These are phyloP conservation scores for Dendrobium huoshanense DNA, from an alignment of 106 monocot species.

Conservation along the genomic window DNA sequence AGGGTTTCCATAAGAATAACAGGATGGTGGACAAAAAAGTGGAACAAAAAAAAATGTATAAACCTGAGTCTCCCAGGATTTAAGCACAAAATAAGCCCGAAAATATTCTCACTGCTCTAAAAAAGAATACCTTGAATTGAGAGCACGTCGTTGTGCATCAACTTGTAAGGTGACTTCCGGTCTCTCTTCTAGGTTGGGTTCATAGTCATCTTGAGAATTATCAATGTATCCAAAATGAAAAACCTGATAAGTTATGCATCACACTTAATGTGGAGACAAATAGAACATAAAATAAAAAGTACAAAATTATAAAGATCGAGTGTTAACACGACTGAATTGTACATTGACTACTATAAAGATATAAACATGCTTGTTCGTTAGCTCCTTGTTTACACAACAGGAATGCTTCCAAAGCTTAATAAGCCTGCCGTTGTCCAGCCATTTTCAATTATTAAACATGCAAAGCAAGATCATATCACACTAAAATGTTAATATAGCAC, in stretches of 20 bases:
- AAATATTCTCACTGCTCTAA: background rate
- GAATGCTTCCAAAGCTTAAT: background rate
- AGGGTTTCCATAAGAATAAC: background rate
- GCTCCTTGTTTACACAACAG: background rate
- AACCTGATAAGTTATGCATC: slow-evolving; percentile 31
- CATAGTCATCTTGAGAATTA: slow-evolving; percentile 23
- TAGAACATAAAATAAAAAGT: background rate
- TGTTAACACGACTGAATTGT: background rate
- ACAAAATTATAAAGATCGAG: background rate
- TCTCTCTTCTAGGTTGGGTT: slow-evolving; percentile 29
- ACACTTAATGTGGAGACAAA: background rate
- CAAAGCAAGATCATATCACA: background rate
- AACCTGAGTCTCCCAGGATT: background rate
- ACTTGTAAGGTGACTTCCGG: slow-evolving; percentile 53
- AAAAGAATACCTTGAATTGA: slow-evolving; percentile 59
- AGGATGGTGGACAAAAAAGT: background rate
- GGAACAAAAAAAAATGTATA: background rate
- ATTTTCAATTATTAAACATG: background rate
- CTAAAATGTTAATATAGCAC: background rate
- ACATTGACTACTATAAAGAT: background rate
- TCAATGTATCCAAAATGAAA: slow-evolving; percentile 67
- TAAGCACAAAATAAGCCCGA: background rate
- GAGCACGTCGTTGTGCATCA: slow-evolving; percentile 42
- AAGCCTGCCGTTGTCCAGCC: background rate
- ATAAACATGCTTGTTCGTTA: background rate